phyloP scores from a whole-genome alignment of 495 filamentous ascomycete genomes.

The Evernia prunastri region DNA sequence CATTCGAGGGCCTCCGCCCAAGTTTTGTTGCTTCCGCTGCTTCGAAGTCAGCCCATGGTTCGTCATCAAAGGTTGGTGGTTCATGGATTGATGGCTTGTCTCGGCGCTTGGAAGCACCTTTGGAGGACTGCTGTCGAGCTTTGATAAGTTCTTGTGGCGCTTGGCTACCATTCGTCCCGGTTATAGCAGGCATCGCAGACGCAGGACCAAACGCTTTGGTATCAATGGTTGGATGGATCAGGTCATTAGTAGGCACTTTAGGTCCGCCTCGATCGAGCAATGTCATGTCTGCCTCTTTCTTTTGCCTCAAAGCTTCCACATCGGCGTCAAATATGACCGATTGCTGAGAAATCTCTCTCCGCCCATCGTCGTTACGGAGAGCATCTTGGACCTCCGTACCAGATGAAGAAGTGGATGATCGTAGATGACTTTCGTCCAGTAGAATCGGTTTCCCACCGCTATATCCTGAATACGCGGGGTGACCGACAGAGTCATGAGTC shows the following conservation, averaged over 20 bases:
- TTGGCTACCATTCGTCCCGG: neutral
- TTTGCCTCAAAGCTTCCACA: slow-evolving; percentile 20
- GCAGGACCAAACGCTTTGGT: slow-evolving; percentile 1
- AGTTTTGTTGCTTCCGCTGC: neutral
- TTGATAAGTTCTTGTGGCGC: too few species aligned
- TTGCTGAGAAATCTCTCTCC: slow-evolving; percentile 50
- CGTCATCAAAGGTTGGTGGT: neutral
- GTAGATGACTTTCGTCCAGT: neutral
- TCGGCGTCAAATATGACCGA: slow-evolving; percentile 24
- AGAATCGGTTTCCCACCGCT: neutral
- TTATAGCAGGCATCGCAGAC: neutral
- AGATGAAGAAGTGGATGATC: neutral
- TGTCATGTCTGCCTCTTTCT: slow-evolving; percentile 12
- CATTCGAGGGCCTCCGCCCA: neutral
- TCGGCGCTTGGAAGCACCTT: neutral
- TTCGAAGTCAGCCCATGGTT: neutral
- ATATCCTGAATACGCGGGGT: neutral
- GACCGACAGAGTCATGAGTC: too few species aligned
- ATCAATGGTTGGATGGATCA: neutral
- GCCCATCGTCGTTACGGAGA: slow-evolving; percentile 43
- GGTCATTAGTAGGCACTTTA: neutral
- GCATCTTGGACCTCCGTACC: neutral
- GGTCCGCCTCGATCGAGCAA: neutral
- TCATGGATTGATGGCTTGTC: neutral
- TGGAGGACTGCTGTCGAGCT: neutral